A percentile compares a stretch with the other conserved stretches of the same genome.
These are phyloP conservation scores for Tritrichomonas musculus DNA, from an alignment of 208 protist genomes.

Conservation along the genomic window DNA sequence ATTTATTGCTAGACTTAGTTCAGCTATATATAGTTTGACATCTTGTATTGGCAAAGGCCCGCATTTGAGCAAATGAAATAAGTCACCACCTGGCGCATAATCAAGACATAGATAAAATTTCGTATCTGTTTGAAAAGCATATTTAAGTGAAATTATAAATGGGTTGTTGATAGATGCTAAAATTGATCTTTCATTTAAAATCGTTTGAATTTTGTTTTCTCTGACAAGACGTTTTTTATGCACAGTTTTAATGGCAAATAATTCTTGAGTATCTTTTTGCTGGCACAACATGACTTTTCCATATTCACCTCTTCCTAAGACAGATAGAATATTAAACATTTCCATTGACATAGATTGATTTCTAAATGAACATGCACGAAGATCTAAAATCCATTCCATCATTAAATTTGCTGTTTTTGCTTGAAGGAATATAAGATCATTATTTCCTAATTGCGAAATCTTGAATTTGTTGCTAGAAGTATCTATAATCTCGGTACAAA, in stretches of 20 bases:
- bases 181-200: constrained; percentile 53
- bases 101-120: constrained; percentile 63
- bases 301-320: constrained; percentile 61
- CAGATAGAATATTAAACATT: constrained; percentile 58
- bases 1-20: background rate
- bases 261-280: constrained; percentile 51
- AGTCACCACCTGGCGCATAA: constrained; percentile 60
- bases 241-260: constrained; percentile 62
- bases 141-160: constrained; percentile 59
- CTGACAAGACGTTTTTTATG: constrained; percentile 37
- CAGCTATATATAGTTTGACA: background rate
- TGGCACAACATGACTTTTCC: constrained; percentile 53
- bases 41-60: constrained; percentile 1
- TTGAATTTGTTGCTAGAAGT: background rate
- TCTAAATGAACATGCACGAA: background rate
- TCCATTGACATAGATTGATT: constrained; percentile 36
- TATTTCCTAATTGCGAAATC: background rate
- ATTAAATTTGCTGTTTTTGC: background rate
- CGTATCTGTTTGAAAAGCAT: constrained; percentile 55
- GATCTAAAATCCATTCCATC: background rate
- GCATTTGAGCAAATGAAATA: constrained; percentile 62
- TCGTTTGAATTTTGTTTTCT: background rate
- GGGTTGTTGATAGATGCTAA: constrained; percentile 49
- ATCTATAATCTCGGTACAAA: background rate
- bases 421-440: background rate